These are phyloP conservation scores for Rhamnella rubrinervis DNA, from an alignment of 331 rosid species.

Conservation along the genomic window DNA sequence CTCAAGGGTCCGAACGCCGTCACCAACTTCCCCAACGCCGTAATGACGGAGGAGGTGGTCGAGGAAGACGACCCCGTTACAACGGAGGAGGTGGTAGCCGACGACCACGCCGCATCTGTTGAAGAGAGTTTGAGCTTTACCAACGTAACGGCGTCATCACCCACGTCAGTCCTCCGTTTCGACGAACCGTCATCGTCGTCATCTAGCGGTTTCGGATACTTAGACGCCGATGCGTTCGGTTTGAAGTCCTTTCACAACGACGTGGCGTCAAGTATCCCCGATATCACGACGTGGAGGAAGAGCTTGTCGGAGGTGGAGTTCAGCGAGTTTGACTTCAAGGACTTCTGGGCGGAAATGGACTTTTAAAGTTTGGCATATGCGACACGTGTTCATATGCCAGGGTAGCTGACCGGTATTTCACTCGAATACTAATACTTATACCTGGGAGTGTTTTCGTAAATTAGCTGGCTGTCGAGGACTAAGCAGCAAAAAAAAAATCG, in stretches of 20 bases:
- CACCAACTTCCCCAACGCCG: constrained; percentile 52
- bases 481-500: neutral
- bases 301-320: constrained; percentile 51
- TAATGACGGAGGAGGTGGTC: neutral
- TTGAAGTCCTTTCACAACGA: constrained; percentile 30
- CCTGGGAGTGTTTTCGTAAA: no score
- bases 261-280: constrained; percentile 45
- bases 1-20: constrained; percentile 74
- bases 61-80: constrained; percentile 21
- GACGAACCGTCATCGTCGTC: constrained; percentile 19
- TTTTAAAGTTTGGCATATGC: constrained; percentile 14
- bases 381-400: neutral
- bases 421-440: no score
- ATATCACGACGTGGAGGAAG: constrained; percentile 38
- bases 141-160: constrained; percentile 39
- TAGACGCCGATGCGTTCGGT: constrained; percentile 34
- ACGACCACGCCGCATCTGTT: constrained; percentile 5
- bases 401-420: no score
- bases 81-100: constrained; percentile 47
- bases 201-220: constrained; percentile 34
- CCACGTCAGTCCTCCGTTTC: constrained; percentile 50
- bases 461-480: neutral
- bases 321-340: constrained; percentile 65
- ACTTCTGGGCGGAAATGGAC: constrained; percentile 47
- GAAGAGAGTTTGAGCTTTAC: neutral